Percentiles rank a stretch among this genome's conserved stretches.
phyloP scores from a whole-genome alignment of 176 grass and related monocot genomes.

The Lolium perenne region DNA sequence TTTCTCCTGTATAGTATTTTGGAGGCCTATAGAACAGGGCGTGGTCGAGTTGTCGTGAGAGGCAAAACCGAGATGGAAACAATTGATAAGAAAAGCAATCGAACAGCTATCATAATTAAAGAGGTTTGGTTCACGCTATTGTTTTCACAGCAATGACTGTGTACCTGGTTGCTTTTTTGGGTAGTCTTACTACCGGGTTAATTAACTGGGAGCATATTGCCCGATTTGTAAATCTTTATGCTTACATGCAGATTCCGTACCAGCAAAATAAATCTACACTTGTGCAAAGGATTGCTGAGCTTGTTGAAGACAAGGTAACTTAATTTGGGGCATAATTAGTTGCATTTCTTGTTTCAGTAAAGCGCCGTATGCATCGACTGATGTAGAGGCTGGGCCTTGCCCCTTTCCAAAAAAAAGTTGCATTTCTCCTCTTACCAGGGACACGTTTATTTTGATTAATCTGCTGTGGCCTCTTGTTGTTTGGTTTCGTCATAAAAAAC shows the following conservation, averaged over 20 bases:
- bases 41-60: constrained; percentile 85
- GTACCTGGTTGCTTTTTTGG: constrained; percentile 10
- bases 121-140: constrained; percentile 61
- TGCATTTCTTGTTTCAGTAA: neutral
- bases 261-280: constrained; percentile 92
- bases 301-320: constrained; percentile 92
- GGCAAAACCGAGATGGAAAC: constrained; percentile 87
- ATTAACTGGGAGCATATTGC: neutral
- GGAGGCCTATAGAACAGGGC: constrained; percentile 82
- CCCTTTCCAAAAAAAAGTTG: neutral
- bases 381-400: too few species aligned
- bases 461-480: constrained; percentile 1
- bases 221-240: constrained; percentile 46
- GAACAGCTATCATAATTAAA: constrained; percentile 84
- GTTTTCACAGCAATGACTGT: constrained; percentile 24
- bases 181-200: neutral
- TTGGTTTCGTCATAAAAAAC: constrained; percentile 20
- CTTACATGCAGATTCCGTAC: constrained; percentile 79
- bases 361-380: too few species aligned
- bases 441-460: neutral
- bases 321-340: constrained; percentile 27
- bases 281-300: constrained; percentile 90
- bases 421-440: constrained; percentile 8
- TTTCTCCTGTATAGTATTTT: constrained; percentile 71
- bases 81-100: constrained; percentile 81